These are phyloP conservation scores for Strobilomyces echinocephalus DNA, from an alignment of 768 basidiomycete genomes.

Conservation along the genomic window DNA sequence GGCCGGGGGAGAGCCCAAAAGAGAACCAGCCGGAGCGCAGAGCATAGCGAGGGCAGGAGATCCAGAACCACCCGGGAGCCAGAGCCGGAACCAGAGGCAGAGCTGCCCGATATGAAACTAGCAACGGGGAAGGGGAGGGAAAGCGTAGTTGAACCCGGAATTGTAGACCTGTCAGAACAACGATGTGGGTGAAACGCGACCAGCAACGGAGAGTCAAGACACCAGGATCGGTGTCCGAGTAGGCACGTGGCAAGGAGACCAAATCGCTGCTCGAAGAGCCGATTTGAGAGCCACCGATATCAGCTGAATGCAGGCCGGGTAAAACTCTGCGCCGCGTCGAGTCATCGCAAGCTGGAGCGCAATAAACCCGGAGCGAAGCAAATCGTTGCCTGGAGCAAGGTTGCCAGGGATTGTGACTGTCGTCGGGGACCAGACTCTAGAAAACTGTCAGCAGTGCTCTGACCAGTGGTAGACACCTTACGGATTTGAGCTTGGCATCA, in stretches of 20 bases:
- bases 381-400: constrained; percentile 63
- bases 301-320: constrained; percentile 26
- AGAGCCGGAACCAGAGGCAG: no score
- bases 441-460: neutral
- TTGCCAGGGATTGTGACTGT: constrained; percentile 41
- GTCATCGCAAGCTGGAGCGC: constrained; percentile 61
- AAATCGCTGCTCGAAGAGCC: constrained; percentile 30
- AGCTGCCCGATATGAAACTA: constrained; percentile 18
- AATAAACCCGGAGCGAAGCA: constrained; percentile 74
- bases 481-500: constrained; percentile 52
- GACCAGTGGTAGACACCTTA: constrained; percentile 22
- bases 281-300: constrained; percentile 26
- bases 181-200: neutral
- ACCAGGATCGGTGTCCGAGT: constrained; percentile 62
- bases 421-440: constrained; percentile 37
- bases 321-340: constrained; percentile 48
- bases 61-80: constrained; percentile 1
- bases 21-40: neutral
- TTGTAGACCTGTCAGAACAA: constrained; percentile 24
- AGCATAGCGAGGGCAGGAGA: neutral
- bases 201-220: constrained; percentile 41
- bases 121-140: constrained; percentile 52
- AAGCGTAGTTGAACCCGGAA: constrained; percentile 34
- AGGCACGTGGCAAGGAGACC: constrained; percentile 66
- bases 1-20: neutral